phyloP scores from a whole-genome alignment of 2,329 filamentous ascomycete genomes.

The Epichloe brachyelytri region DNA sequence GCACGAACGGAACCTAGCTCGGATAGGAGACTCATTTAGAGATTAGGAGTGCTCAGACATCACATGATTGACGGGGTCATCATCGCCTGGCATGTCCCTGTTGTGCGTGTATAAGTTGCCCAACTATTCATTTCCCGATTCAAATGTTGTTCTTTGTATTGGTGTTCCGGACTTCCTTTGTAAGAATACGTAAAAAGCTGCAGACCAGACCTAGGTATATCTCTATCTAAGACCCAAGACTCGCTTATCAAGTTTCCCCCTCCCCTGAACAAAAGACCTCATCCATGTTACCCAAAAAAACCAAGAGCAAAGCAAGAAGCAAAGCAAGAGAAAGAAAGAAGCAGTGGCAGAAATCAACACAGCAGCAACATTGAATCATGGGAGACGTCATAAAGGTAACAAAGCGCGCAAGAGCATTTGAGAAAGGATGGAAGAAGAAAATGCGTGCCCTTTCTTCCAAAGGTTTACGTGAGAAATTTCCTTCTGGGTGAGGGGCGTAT shows the following conservation, averaged over 20 bases:
- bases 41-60: too few relatives aligned
- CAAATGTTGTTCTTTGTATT: background rate
- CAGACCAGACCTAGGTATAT: constrained; percentile 2
- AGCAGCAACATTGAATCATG: background rate
- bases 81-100: too few relatives aligned
- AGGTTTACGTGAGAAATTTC: too few relatives aligned
- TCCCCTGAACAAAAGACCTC: background rate
- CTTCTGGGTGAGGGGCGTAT: background rate
- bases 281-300: background rate
- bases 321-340: background rate
- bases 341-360: background rate
- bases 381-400: too few relatives aligned
- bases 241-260: background rate
- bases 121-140: background rate
- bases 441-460: too few relatives aligned
- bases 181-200: background rate
- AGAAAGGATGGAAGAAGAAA: too few relatives aligned
- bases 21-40: too few relatives aligned
- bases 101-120: too few relatives aligned
- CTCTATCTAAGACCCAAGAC: constrained; percentile 1
- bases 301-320: background rate
- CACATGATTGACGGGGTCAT: too few relatives aligned
- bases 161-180: background rate
- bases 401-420: too few relatives aligned
- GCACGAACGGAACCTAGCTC: too few relatives aligned